Percentiles rank a stretch among this genome's conserved stretches.
phyloP scores from a whole-genome alignment of 306 rosid species.

The Boehmeria nivea region DNA sequence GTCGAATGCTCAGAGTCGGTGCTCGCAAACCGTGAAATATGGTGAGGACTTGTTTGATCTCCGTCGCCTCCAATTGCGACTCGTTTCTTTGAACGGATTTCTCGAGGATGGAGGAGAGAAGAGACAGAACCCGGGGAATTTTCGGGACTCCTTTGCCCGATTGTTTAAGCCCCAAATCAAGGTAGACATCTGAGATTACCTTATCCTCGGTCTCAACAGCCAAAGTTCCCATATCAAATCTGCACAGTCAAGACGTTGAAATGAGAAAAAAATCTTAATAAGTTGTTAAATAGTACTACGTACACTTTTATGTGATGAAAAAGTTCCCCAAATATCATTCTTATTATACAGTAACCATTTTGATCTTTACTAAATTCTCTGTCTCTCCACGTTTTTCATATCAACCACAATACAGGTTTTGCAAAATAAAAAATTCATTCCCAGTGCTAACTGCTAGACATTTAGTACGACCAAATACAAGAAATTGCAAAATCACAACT shows the following conservation, averaged over 20 bases:
- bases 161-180: conserved; percentile 57
- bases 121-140: conserved; percentile 72
- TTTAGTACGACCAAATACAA: no score
- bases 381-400: no score
- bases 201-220: conserved; percentile 40
- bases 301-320: no score
- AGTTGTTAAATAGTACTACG: neutral
- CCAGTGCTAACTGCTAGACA: no score
- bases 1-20: conserved; percentile 63
- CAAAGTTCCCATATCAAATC: conserved; percentile 65
- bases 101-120: conserved; percentile 73
- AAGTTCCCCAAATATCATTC: no score
- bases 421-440: no score
- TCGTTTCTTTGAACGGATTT: conserved; percentile 68
- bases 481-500: no score
- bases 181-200: conserved; percentile 47
- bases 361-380: no score
- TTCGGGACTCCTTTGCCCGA: conserved; percentile 45
- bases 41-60: conserved; percentile 44
- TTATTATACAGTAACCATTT: no score
- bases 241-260: no score
- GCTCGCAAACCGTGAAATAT: conserved; percentile 80
- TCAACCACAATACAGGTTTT: no score
- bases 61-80: conserved; percentile 41
- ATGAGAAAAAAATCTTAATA: conserved; percentile 5